Base-by-base conservation (phyloP, 768 basidiomycete genomes). In the Mycena rosella region DNA sequence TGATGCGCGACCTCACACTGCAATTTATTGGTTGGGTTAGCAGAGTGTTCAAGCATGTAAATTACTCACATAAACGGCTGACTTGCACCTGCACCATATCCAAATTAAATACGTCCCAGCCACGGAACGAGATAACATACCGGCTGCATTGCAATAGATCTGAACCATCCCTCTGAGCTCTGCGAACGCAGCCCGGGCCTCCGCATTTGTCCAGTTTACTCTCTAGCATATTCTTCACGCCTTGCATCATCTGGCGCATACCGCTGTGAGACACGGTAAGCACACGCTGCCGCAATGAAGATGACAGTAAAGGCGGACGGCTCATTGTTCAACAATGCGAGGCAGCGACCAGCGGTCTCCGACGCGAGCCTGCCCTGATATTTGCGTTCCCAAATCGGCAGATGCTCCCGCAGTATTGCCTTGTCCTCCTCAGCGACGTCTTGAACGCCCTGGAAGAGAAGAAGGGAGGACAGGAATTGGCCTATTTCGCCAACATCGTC, bases 391-490 rank as follows among this genome's bases (percentile, higher is more conserved):
- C 82, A 84, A 26, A 38, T 52, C 53, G 63, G 68, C n/a, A 84
- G 61, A 64, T 80, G 79, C 0, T 67, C 72, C 14, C 82, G 45
- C n/a, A 83, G 76, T 15, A 69, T 77, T 27, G 70, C 57, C 64
- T 78, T 79, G 54, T 81, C 76, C 24, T 72, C 74, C 29, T 74
- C 74, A 3, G 77, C 75, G 51, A 85, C 72, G 3, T 69, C 74
- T 15, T 63, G 63, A 18, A 66, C 72, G 20, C 82, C 83, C 59
- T 83, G 83, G 3, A 83, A 70, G 34, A 81, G 75, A 17, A 85
- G 73, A 30, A 85, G 70, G 8, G 82, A 82, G 0, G 82, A 75
- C 32, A 82, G 68, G 56, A 84, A 84, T 64, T 85, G 83, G 14
- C 79, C 78, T 20, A 78, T 71, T 61, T 83, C 80, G 26, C 67